Evolutionary conservation across 116 monocot genomes (phyloP).

Genomic region (Dioscorea cayenensis): DNA sequence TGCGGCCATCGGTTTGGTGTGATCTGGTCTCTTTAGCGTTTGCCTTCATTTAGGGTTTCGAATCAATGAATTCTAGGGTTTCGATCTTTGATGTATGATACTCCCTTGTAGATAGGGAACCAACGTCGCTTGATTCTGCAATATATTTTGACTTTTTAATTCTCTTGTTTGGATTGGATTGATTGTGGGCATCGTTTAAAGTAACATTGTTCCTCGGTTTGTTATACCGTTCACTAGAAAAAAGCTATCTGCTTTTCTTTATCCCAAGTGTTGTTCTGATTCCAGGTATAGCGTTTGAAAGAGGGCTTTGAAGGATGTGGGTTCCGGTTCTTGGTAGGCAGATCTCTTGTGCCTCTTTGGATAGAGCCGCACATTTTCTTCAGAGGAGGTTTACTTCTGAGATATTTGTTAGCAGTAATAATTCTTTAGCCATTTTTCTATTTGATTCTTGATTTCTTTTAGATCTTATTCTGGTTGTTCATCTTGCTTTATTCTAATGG

Average conservation of each 20-base stretch:
- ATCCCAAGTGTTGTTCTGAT: background rate
- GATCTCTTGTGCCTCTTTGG: background rate
- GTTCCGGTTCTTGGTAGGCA: background rate
- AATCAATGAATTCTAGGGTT: background rate
- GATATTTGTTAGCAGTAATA: slow-evolving; percentile 7
- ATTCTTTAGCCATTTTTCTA: background rate
- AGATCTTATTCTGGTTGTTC: background rate
- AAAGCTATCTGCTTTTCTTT: background rate
- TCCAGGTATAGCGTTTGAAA: background rate
- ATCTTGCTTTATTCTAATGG: background rate
- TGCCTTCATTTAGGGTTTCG: background rate
- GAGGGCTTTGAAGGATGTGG: background rate
- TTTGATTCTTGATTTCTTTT: background rate
- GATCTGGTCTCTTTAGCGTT: background rate
- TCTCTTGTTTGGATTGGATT: background rate
- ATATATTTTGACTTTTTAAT: background rate
- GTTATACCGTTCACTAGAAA: no score
- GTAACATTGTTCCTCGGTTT: background rate
- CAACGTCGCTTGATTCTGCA: background rate
- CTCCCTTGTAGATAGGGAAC: background rate
- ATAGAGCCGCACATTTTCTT: background rate
- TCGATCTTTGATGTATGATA: background rate
- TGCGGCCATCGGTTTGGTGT: background rate
- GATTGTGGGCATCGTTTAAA: background rate
- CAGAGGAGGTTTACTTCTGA: slow-evolving; percentile 1